Base-by-base conservation (phyloP, 345 rosid species). In the Excoecaria agallocha region DNA sequence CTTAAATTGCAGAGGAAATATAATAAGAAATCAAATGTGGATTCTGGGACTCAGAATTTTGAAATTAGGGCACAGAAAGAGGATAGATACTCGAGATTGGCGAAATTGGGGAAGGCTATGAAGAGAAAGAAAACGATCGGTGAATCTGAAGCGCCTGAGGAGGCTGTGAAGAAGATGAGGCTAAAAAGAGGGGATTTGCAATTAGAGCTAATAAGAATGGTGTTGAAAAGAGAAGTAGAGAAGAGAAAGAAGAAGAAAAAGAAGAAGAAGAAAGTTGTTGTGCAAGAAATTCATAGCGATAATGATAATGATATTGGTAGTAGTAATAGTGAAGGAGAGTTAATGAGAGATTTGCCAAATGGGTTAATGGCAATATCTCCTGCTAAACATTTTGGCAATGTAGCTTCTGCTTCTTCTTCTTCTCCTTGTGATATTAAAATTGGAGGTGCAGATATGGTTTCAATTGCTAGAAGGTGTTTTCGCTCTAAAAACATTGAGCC, bases 401-500 rank as follows among this genome's bases (percentile, higher is more conserved):
- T 79, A 68, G 82, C 87, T 83, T 85, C 74, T 55, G 84, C 77
- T 79, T 83, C 88, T 84, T 84, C 84, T 72, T 71, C 82, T 46
- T 22, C 73, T 1, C 79, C 57, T 12, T 85, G 87, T 74, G 89
- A 87, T 83, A 84, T 89, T 65, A 93, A 88, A 82, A 82, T 93
- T 5, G 97, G 91, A 0, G 87, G 62, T 0, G 89, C 62, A 51
- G 89, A 84, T 59, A 70, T 85, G 1, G 70, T 74, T 60, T 56
- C 86, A 0, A 76, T 82, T 67, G 56, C 80, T 35, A 85, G 87
- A 73, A 80, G 97, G 69, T 83, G 87, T 35, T 91, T 90, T 70
- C 84, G 99, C 79, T 95, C 97, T 43, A 93, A 95, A 79, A 95
- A 93, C 76, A 85, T 91, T 46, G 98, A 90, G 73, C 97, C 93